These are phyloP conservation scores for Tritrichomonas foetus DNA, from an alignment of 208 protist species.

Conservation along the genomic window DNA sequence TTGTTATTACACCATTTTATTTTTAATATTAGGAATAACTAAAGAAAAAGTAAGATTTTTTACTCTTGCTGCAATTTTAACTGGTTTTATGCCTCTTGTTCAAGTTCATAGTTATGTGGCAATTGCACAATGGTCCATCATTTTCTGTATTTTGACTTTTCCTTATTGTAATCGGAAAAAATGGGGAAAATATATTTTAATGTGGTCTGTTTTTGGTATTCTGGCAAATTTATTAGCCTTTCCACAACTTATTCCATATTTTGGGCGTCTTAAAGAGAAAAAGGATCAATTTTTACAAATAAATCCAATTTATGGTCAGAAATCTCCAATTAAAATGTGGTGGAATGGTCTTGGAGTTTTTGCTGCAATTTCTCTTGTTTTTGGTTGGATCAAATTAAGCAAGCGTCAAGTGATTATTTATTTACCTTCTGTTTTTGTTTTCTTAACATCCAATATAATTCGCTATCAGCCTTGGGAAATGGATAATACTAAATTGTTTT, in stretches of 20 bases:
- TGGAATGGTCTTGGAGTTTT: neutral
- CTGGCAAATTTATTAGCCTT: neutral
- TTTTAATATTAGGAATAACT: neutral
- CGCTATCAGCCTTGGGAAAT: neutral
- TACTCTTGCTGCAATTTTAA: neutral
- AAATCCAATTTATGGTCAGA: neutral
- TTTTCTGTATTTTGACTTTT: neutral
- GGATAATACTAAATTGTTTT: slow-evolving; percentile 27
- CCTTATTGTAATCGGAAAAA: neutral
- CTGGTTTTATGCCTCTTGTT: neutral
- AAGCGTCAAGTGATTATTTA: neutral
- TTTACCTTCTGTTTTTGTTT: neutral
- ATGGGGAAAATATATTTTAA: neutral
- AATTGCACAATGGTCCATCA: neutral
- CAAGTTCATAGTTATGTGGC: slow-evolving; percentile 9
- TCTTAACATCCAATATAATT: neutral
- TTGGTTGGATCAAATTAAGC: neutral
- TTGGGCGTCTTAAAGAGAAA: neutral
- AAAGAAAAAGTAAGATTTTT: neutral
- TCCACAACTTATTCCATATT: neutral
- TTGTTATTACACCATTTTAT: neutral
- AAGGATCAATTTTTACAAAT: neutral
- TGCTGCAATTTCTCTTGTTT: neutral
- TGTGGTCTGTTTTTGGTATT: neutral
- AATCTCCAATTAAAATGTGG: neutral